Conservation (phyloP, 1,284 basidiomycete species). For the Pseudozyma tsukubaensis region DNA sequence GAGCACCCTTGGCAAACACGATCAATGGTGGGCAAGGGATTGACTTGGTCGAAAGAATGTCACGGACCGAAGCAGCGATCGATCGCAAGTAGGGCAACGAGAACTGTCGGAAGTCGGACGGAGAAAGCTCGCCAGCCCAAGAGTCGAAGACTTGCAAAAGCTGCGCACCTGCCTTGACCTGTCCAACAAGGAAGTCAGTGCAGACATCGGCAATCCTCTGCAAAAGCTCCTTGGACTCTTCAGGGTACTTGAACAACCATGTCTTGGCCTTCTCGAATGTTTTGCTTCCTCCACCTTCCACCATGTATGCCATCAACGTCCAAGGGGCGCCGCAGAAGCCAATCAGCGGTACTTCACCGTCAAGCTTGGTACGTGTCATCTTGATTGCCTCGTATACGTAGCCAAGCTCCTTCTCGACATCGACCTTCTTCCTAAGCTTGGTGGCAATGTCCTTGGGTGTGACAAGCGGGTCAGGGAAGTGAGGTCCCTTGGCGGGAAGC, state of each 20-base stretch:
- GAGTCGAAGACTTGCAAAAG: conserved; percentile 68
- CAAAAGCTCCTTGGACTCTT: conserved; percentile 64
- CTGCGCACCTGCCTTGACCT: conserved; percentile 66
- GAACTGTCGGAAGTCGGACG: conserved; percentile 65
- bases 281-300: conserved; percentile 67
- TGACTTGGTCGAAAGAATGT: conserved; percentile 60
- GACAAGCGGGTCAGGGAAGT: conserved; percentile 64
- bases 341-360: conserved; percentile 67
- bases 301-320: conserved; percentile 69
- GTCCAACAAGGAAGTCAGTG: conserved; percentile 65
- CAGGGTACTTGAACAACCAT: conserved; percentile 67
- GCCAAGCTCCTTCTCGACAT: conserved; percentile 67
- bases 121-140: conserved; percentile 69
- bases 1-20: conserved; percentile 65
- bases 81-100: conserved; percentile 63
- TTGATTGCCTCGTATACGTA: conserved; percentile 67
- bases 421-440: conserved; percentile 64
- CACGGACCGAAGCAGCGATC: conserved; percentile 62
- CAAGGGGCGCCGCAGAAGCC: conserved; percentile 68
- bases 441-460: conserved; percentile 60
- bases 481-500: conserved; percentile 66
- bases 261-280: conserved; percentile 67
- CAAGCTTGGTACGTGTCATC: conserved; percentile 62
- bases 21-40: conserved; percentile 64
- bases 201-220: conserved; percentile 65